Percentiles rank a stretch among this genome's conserved stretches.
Conservation (phyloP, 192 early-diverging fungal genomes). For the Coemansia sp. region DNA sequence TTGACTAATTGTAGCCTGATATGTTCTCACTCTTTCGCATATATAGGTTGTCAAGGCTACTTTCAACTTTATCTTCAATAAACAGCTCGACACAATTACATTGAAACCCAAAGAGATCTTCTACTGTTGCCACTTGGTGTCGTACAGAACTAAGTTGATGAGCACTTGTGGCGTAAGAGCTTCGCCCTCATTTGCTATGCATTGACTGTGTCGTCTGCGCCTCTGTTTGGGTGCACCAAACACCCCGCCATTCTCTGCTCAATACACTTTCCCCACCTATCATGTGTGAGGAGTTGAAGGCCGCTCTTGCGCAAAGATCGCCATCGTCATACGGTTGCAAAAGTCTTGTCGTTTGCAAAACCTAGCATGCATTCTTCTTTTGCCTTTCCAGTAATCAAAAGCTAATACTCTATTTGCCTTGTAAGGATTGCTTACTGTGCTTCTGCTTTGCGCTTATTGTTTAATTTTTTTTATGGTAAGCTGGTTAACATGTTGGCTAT, state of each 20-base stretch:
- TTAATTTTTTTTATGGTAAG: not conserved
- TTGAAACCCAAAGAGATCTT: not conserved
- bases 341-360: not conserved
- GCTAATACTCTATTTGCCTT: not conserved
- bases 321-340: not conserved
- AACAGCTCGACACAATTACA: not conserved
- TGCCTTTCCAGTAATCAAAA: not conserved
- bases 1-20: not conserved
- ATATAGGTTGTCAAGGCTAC: not conserved
- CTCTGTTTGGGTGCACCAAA: constrained; percentile 6
- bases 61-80: not conserved
- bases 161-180: not conserved
- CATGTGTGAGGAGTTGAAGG: not conserved
- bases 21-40: not conserved
- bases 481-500: not conserved
- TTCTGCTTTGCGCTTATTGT: not conserved
- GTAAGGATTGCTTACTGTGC: not conserved
- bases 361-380: not conserved
- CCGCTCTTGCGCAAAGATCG: not conserved
- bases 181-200: not conserved
- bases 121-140: not conserved
- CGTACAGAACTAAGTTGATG: not conserved
- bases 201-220: not conserved
- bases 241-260: not conserved
- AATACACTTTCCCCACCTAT: not conserved